A percentile compares a stretch with the other conserved stretches of the same genome.
These are phyloP conservation scores for Antitrichia curtipendula DNA, from an alignment of 225 moss, liverwort and hornwort species.

Conservation along the genomic window DNA sequence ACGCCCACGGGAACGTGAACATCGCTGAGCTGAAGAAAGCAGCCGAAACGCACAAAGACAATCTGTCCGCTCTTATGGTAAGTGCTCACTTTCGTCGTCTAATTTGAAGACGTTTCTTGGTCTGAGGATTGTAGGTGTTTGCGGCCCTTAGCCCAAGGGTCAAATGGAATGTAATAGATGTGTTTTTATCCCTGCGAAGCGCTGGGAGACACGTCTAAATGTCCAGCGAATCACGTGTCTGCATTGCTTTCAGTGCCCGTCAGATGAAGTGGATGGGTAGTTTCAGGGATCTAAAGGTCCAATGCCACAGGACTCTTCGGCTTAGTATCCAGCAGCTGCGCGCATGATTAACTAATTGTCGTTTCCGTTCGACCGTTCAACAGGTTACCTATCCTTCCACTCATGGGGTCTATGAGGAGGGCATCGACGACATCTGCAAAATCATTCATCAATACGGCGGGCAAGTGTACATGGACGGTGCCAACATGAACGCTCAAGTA, in stretches of 20 bases:
- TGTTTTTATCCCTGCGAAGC: not conserved
- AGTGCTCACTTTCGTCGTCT: not conserved
- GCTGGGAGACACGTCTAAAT: not conserved
- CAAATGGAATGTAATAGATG: not conserved
- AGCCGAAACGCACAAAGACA: conserved; percentile 65
- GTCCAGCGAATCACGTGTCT: not conserved
- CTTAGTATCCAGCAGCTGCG: not conserved
- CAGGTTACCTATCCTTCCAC: conserved; percentile 98
- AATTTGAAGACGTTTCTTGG: not conserved
- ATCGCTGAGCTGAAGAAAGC: conserved; percentile 55
- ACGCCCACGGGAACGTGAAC: conserved; percentile 72
- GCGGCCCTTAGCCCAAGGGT: not conserved
- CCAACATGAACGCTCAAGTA: conserved; percentile 98
- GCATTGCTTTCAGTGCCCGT: not conserved
- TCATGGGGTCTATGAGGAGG: conserved; percentile 95
- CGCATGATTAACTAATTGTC: not conserved
- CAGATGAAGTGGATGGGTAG: not conserved
- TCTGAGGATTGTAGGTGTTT: not conserved
- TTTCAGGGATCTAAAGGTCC: not conserved
- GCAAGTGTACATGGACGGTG: conserved; percentile 98
- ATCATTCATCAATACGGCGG: conserved; percentile 82
- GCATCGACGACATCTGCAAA: conserved; percentile 88
- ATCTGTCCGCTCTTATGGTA: conserved; percentile 79
- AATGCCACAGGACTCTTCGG: not conserved
- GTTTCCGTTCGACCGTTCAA: not conserved